Percentiles rank a stretch among this genome's conserved stretches.
phyloP scores from a whole-genome alignment of 441 rosid genomes.

The Syzygium malaccense region DNA sequence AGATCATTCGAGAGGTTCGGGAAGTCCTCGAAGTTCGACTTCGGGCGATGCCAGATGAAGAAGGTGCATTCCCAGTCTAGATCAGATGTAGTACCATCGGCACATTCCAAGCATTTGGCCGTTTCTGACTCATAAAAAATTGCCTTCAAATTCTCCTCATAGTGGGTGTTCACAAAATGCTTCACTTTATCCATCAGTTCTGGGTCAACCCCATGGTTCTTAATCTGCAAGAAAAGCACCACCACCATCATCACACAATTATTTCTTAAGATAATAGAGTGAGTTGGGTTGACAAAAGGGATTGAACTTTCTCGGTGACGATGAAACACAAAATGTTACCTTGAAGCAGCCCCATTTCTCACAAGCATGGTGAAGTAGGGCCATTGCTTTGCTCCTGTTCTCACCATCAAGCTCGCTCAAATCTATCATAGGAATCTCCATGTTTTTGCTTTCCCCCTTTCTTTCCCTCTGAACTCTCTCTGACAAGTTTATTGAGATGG shows the following conservation, averaged over 20 bases:
- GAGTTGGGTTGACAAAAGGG: neutral
- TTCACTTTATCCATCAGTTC: conserved; percentile 74
- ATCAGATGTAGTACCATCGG: conserved; percentile 24
- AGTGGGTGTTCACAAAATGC: conserved; percentile 51
- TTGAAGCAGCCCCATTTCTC: conserved; percentile 90
- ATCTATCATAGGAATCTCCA: conserved; percentile 70
- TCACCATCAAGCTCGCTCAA: conserved; percentile 56
- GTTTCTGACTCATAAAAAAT: conserved; percentile 57
- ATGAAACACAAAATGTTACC: conserved; percentile 22
- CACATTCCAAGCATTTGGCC: conserved; percentile 30
- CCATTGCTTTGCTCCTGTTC: conserved; percentile 54
- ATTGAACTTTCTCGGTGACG: neutral
- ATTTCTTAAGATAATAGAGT: neutral
- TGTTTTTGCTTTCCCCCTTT: conserved; percentile 16
- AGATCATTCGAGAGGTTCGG: conserved; percentile 3
- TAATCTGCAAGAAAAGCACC: conserved; percentile 35
- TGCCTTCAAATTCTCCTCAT: conserved; percentile 56
- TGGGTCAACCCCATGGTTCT: conserved; percentile 70
- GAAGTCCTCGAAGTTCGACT: conserved; percentile 1
- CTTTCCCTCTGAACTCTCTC: neutral
- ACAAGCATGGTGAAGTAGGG: conserved; percentile 67
- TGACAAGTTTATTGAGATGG: neutral
- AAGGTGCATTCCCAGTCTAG: conserved; percentile 82
- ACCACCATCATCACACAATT: neutral
- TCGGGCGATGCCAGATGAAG: conserved; percentile 70